Base-by-base conservation (phyloP, 441 rosid genomes). In the Rhodomyrtus psidioides region DNA sequence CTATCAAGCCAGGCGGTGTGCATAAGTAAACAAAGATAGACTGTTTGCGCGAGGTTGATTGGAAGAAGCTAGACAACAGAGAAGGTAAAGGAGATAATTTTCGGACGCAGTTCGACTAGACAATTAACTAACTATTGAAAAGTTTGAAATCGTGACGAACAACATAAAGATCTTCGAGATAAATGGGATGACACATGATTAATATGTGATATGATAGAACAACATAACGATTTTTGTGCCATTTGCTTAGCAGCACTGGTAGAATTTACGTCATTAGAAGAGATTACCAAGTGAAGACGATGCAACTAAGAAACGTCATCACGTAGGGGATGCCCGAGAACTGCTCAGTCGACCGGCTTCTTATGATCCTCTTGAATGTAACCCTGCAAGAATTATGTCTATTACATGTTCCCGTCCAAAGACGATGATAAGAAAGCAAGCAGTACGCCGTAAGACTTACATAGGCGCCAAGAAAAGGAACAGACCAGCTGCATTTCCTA, bases 341-440 rank as follows among this genome's bases (percentile, higher is more conserved):
- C 26, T 84, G 53, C 86, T 70, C 82, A 12, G 62, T 70, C 14
- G 81, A 60, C 39, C 21, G 75, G 42, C 34, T 70, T 21, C 55
- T 54, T 54, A 84, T 74, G 82, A 84, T 84, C 82, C 86, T 84
- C 53, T 39, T 84, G 39, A 84, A 19, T 2, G 86, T 84, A n/a
- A 84, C 58, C 82, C 86, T 84, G 27, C 21, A 53, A 9, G 49
- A 39, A 34, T 70, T 21, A 70, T 39, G 79, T 39, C 34, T 70
- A 46, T 65, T 65, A 30, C 44, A 21, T 9, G 79, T 70, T 70
- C 21, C 49, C n/a, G 12, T n/a, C n/a, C 79, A 21, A 23, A 56
- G 59, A 56, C n/a, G 12, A 24, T 70, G 49, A 21, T 39, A 21
- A 21, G 49, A 70, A 70, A 70, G 79, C 49, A 70, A 70, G 49